Base-by-base conservation (phyloP, 2,329 filamentous ascomycete species). In the Fusarium kyushuense region DNA sequence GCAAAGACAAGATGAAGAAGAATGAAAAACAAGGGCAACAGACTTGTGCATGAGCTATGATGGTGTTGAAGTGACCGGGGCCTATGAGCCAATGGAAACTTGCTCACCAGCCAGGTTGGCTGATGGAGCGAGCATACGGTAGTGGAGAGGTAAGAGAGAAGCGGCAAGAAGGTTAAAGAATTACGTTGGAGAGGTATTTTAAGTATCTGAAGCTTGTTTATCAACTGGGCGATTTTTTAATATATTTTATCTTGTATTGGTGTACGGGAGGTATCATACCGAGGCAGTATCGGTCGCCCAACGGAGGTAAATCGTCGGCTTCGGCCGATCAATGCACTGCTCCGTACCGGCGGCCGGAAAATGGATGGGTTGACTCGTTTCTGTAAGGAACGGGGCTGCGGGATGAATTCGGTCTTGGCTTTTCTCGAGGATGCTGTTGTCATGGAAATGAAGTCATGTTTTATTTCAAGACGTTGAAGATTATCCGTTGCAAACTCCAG, bases 41-140 rank as follows among this genome's bases (percentile, higher is more conserved):
- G 41, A 58, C 54, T 53, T 61, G 58, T 54, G 60, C 59, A 68
- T 68, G 49, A 56, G 60, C 65, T 65, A 57, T 47, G 58, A 46
- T 51, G 51, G 43, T 69, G 69, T 68, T 73, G 72, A 72, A 60
- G 63, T 51, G 59, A 36, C 66, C 58, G 58, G 47, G 63, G 61
- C 40, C 40, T 42, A 47, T 59, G 51, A 59, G 65, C 80, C 80
- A 82, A 82, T 82, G 76, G 80, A 82, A 82, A 82, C 80, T 82
- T 82, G 80, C 80, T 82, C 80, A 80, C 65, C 53, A 55, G 69
- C 73, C 65, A 71, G 73, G 72, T 72, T 67, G 66, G 60, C 64
- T 63, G 66, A 72, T 70, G 62, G 68, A 70, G 65, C 64, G 66
- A 64, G 53, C 51, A 63, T 43, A 54, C 25, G 25, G 57, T 62